Evolutionary conservation across 305 asterid species (phyloP), one percentile per base, ranked within the genome.

Genomic region (Caryopteris hybrid): DNA sequence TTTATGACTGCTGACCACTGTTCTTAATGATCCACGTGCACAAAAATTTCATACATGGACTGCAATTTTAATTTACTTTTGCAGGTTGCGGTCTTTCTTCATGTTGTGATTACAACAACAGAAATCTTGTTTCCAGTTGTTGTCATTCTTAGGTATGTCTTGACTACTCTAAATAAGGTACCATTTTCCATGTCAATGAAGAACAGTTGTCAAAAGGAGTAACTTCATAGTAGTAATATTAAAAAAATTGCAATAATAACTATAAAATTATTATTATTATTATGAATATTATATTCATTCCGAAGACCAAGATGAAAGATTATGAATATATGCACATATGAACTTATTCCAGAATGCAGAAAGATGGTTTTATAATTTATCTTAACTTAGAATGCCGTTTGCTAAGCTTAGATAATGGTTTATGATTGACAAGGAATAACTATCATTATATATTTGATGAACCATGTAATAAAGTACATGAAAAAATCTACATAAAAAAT

Each of bases 81-180:
- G 43, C 43, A 38, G 12, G 12, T 38, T 8, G 43, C 43, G 2
- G 2, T 38, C 2, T 38, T 38, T 57, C 85, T 89, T 77, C 98
- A 91, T 62, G 74, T 88, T 55, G 33, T 81, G 51, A 84, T 89
- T 66, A 85, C 94, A 2, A 79, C 94, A 55, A 64, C 85, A 33
- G 83, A 77, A 56, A 76, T 95, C 73, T 23, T 92, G 74, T 91
- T 86, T 83, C 98, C 99, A 11, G 88, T 95, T 81, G 25, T 85
- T 66, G 91, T 95, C 74, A 95, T 91, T 74, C 90, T 95, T 71
- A 85, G 97, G 99, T 95, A 73, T 74, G 89, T 81, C 39, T 61
- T 73, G 22, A 73, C 69, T 61, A 39, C 68, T 62, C 25, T 50
- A 17, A 66, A 42, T 17, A 14, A 56, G 20, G 61, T 65, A 27